phyloP scores from a whole-genome alignment of 257 asterid genomes.

The Lycium barbarum region DNA sequence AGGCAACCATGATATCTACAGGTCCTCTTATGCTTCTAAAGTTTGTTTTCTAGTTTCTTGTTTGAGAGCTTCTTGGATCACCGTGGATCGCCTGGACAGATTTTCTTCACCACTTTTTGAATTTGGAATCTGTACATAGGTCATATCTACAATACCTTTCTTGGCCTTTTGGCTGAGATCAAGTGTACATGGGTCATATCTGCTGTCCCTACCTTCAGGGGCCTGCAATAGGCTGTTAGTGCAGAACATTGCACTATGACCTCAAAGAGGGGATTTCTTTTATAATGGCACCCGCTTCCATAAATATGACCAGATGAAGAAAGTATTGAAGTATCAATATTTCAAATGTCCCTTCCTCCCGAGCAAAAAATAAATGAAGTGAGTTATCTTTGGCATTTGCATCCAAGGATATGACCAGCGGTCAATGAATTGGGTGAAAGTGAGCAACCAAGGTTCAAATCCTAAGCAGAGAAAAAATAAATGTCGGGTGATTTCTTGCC shows the following conservation, averaged over 20 bases:
- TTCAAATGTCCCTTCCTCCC: neutral
- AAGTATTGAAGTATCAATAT: neutral
- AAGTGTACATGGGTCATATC: neutral
- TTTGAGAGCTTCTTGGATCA: neutral
- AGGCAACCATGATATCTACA: neutral
- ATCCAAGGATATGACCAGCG: neutral
- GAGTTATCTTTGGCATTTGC: neutral
- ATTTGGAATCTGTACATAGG: constrained; percentile 4
- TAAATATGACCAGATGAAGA: neutral
- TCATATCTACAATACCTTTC: neutral
- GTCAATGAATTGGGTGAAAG: neutral
- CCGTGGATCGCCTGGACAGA: neutral
- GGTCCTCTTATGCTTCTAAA: neutral
- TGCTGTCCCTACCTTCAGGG: neutral
- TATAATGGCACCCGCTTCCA: neutral
- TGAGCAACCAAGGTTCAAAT: neutral
- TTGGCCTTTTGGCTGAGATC: neutral
- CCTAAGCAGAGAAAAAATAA: neutral
- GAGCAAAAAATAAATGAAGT: neutral
- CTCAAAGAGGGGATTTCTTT: neutral
- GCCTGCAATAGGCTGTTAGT: neutral
- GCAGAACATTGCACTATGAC: neutral
- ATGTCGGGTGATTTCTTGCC: neutral
- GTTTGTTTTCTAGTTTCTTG: neutral
- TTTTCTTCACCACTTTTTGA: neutral